A percentile compares a stretch with the other conserved stretches of the same genome.
phyloP scores from a whole-genome alignment of 164 flowering plant genomes.

The Paratinospora sagittata region DNA sequence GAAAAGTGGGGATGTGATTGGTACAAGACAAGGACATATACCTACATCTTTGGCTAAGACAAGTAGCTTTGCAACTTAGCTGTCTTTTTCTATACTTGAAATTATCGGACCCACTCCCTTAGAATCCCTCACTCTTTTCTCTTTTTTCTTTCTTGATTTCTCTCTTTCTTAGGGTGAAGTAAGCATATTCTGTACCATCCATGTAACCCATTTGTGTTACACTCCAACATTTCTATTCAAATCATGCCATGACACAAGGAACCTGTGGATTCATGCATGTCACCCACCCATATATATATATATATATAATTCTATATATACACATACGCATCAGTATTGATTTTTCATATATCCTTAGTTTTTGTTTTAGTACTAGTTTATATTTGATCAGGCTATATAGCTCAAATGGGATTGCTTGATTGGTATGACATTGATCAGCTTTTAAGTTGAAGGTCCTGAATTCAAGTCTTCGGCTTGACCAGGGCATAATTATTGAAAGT shows the following conservation, averaged over 20 bases:
- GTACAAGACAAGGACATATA: slow-evolving; percentile 28
- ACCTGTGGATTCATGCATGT: too few species aligned
- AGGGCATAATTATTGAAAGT: too few species aligned
- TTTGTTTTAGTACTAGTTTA: too few species aligned
- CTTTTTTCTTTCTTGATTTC: neutral
- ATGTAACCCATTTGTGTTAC: slow-evolving; percentile 6
- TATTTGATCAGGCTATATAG: too few species aligned
- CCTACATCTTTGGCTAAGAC: slow-evolving; percentile 15
- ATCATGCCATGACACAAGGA: neutral
- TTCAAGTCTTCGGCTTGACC: too few species aligned
- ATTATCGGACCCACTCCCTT: neutral
- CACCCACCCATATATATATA: too few species aligned
- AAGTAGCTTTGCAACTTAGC: neutral
- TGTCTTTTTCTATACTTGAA: neutral
- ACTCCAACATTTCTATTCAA: slow-evolving; percentile 7
- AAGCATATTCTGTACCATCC: neutral
- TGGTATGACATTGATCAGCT: too few species aligned
- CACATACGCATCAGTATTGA: too few species aligned
- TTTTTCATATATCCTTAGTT: too few species aligned
- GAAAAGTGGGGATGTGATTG: slow-evolving; percentile 22
- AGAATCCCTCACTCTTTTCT: neutral
- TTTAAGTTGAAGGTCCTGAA: too few species aligned
- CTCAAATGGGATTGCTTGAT: too few species aligned
- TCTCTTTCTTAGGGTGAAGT: neutral
- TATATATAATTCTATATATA: too few species aligned